phyloP scores from a whole-genome alignment of 768 basidiomycete genomes.

The Collybia sp. region DNA sequence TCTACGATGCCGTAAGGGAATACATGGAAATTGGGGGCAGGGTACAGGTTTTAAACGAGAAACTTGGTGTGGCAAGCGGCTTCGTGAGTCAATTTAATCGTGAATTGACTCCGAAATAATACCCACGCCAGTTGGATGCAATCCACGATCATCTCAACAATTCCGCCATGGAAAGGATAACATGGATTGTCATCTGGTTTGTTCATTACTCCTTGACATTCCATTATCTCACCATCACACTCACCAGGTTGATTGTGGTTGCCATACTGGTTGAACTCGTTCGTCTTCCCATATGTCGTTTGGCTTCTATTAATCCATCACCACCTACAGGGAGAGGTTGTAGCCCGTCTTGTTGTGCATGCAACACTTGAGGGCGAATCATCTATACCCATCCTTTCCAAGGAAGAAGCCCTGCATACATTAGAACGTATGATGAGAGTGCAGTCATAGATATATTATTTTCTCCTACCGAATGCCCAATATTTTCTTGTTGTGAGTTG shows the following conservation, averaged over 20 bases:
- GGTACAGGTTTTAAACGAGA: constrained; percentile 85
- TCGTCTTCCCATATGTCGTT: constrained; percentile 17
- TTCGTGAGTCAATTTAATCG: constrained; percentile 50
- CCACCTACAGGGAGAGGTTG: constrained; percentile 63
- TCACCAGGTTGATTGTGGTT: constrained; percentile 77
- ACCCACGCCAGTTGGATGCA: constrained; percentile 63
- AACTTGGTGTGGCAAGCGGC: constrained; percentile 81
- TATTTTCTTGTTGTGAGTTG: too few species aligned
- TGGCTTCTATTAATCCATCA: not conserved
- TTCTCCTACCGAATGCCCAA: too few species aligned
- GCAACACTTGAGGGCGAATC: constrained; percentile 32
- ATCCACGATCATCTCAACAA: constrained; percentile 94
- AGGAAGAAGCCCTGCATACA: constrained; percentile 33
- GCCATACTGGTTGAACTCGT: constrained; percentile 88
- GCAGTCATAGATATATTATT: too few species aligned
- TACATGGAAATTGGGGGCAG: constrained; percentile 90
- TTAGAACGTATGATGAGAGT: constrained; percentile 34
- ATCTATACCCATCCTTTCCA: constrained; percentile 18
- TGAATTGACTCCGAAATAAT: not conserved
- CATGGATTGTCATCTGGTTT: constrained; percentile 48
- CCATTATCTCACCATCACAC: constrained; percentile 10
- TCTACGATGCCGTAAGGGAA: constrained; percentile 91
- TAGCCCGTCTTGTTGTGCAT: constrained; percentile 74
- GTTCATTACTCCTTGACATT: constrained; percentile 17
- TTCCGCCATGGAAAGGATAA: constrained; percentile 86